These are phyloP conservation scores for Crinitomyces ghanaensis DNA, from an alignment of 805 yeast genomes.

Conservation along the genomic window DNA sequence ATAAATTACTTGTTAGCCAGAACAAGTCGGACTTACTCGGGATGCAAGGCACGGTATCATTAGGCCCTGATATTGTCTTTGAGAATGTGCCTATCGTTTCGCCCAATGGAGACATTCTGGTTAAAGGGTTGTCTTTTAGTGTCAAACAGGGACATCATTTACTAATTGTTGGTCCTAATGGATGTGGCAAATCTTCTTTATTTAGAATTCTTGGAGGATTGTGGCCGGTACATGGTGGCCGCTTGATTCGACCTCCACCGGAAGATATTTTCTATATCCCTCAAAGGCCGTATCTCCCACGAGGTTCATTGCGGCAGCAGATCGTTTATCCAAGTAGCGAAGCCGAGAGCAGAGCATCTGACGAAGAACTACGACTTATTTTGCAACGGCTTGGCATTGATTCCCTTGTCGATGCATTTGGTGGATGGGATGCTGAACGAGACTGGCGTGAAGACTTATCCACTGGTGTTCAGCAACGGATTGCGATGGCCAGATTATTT, in stretches of 20 bases:
- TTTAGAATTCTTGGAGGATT: constrained; percentile 86
- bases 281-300: constrained; percentile 78
- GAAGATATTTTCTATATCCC: constrained; percentile 78
- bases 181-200: constrained; percentile 89
- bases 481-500: constrained; percentile 87
- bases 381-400: constrained; percentile 27
- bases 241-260: constrained; percentile 50
- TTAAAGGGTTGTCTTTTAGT: constrained; percentile 54
- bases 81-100: constrained; percentile 70
- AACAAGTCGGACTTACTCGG: constrained; percentile 12
- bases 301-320: constrained; percentile 75
- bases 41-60: constrained; percentile 23
- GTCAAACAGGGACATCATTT: constrained; percentile 75
- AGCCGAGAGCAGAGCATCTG: constrained; percentile 32
- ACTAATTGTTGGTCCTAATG: constrained; percentile 89
- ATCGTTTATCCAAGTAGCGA: constrained; percentile 76
- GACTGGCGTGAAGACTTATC: constrained; percentile 87
- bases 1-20: constrained; percentile 19
- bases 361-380: constrained; percentile 26
- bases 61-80: constrained; percentile 53
- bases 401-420: constrained; percentile 26
- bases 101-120: constrained; percentile 69
- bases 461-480: constrained; percentile 83
- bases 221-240: constrained; percentile 66
- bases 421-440: constrained; percentile 54